These are phyloP conservation scores for Cerioporus squamosus DNA, from an alignment of 1,284 basidiomycete species.

Conservation along the genomic window DNA sequence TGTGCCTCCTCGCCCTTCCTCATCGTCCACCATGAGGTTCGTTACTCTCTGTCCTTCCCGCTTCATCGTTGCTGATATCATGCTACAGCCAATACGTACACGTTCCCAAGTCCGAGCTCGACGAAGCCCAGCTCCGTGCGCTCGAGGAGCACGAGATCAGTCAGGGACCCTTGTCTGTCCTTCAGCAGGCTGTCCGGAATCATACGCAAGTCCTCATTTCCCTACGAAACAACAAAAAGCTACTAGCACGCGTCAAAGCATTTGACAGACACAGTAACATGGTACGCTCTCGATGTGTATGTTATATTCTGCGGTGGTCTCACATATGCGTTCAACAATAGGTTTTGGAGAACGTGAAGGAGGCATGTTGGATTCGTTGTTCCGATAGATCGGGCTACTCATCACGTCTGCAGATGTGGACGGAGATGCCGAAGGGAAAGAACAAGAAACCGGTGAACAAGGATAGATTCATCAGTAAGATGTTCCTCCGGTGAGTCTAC, in stretches of 20 bases:
- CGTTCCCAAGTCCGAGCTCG: constrained; percentile 95
- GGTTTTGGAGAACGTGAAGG: constrained; percentile 97
- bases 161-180: constrained; percentile 95
- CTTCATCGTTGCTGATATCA: constrained; percentile 1
- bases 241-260: constrained; percentile 96
- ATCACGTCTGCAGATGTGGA: constrained; percentile 85
- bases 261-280: constrained; percentile 99
- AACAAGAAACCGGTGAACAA: constrained; percentile 99
- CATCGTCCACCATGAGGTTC: constrained; percentile 38
- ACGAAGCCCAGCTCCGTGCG: constrained; percentile 94
- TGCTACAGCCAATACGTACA: constrained; percentile 89
- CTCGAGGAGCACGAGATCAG: constrained; percentile 98
- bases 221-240: constrained; percentile 97
- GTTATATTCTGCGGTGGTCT: not conserved
- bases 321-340: constrained; percentile 36
- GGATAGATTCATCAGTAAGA: constrained; percentile 99
- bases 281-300: constrained; percentile 54
- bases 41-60: constrained; percentile 1
- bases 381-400: not conserved
- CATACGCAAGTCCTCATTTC: constrained; percentile 98
- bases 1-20: constrained; percentile 11
- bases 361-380: constrained; percentile 52
- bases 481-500: constrained; percentile 79
- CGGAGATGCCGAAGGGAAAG: constrained; percentile 96
- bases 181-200: constrained; percentile 98